A percentile compares a stretch with the other conserved stretches of the same genome.
phyloP scores from a whole-genome alignment of 2,329 filamentous ascomycete species.

The Volutella citrinella region DNA sequence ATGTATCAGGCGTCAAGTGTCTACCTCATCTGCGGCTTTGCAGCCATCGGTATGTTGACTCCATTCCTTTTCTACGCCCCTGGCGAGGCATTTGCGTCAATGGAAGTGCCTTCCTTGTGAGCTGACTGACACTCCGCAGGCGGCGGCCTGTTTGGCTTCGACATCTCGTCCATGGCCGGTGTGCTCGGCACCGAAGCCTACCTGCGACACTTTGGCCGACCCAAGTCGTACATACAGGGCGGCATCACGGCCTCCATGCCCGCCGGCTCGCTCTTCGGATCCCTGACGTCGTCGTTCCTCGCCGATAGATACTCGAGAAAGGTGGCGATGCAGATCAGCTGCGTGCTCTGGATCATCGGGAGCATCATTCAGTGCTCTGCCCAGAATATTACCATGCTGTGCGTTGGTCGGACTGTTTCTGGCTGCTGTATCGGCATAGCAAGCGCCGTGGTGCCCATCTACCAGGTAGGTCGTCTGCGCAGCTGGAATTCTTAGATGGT shows the following conservation, averaged over 20 bases:
- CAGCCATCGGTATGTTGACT: conserved; percentile 51
- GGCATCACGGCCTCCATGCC: conserved; percentile 74
- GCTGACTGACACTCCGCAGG: conserved; percentile 39
- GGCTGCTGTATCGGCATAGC: conserved; percentile 73
- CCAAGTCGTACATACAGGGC: conserved; percentile 57
- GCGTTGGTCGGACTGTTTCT: conserved; percentile 67
- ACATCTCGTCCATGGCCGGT: conserved; percentile 72
- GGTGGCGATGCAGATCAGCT: conserved; percentile 46
- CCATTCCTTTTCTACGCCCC: neutral
- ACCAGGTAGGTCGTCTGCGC: conserved; percentile 40
- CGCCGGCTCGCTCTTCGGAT: conserved; percentile 65
- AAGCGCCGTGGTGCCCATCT: conserved; percentile 68
- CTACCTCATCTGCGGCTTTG: conserved; percentile 60
- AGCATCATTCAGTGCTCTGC: conserved; percentile 57
- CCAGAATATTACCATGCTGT: conserved; percentile 67
- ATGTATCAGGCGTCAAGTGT: conserved; percentile 49
- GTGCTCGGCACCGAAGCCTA: conserved; percentile 67
- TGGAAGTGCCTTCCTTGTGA: too few species aligned
- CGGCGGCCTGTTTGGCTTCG: conserved; percentile 73
- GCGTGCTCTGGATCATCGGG: conserved; percentile 49
- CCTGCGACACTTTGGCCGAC: conserved; percentile 68
- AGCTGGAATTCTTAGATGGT: too few species aligned
- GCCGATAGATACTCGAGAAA: conserved; percentile 50
- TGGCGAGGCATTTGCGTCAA: too few species aligned
- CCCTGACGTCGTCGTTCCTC: conserved; percentile 47